These are phyloP conservation scores for Solanum arcanum DNA, from an alignment of 257 asterid species.

Conservation along the genomic window DNA sequence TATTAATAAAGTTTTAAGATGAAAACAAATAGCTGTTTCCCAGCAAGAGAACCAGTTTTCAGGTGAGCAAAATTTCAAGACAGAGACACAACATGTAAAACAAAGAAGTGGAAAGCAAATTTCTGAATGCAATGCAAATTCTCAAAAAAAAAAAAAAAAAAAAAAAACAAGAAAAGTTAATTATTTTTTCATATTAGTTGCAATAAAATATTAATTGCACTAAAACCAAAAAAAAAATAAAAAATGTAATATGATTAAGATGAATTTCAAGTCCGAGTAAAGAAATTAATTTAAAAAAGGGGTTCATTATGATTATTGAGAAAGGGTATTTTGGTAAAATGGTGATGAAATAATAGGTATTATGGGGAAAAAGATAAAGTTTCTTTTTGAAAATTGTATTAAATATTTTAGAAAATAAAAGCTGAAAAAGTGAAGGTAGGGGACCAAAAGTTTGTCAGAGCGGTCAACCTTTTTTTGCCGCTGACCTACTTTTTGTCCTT, in stretches of 20 bases:
- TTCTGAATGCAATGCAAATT: conserved; percentile 1
- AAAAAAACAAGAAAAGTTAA: background rate
- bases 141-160: background rate
- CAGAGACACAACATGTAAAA: conserved; percentile 17
- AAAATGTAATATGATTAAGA: conserved; percentile 32
- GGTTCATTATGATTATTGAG: conserved; percentile 2
- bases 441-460: conserved; percentile 26
- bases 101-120: background rate
- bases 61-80: background rate
- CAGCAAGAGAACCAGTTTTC: background rate
- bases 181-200: background rate
- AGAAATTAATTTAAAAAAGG: background rate
- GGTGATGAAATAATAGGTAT: background rate
- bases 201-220: conserved; percentile 1
- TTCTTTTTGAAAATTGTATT: conserved; percentile 27
- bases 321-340: background rate
- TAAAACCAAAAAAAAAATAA: conserved; percentile 20
- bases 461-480: conserved; percentile 43
- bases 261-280: conserved; percentile 31
- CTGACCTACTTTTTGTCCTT: conserved; percentile 54
- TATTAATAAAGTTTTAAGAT: background rate
- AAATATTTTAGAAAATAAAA: conserved; percentile 17
- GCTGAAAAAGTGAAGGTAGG: conserved; percentile 25
- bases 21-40: background rate
- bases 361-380: conserved; percentile 31